Conservation (phyloP, 2,329 filamentous ascomycete species). For the Arthrobotrys pseudoclavata region DNA sequence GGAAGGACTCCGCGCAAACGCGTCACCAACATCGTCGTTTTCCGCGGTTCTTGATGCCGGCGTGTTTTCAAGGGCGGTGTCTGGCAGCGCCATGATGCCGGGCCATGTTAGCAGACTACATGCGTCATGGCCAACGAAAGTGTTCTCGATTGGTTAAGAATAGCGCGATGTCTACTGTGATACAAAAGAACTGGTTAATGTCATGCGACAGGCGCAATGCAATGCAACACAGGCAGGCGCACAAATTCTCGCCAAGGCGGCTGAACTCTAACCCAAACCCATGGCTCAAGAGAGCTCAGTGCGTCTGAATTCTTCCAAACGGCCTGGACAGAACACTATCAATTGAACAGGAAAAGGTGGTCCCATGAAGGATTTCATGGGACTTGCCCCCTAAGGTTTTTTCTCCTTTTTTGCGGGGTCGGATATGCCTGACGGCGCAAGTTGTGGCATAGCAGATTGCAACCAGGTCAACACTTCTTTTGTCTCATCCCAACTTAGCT, state of each 20-base stretch:
- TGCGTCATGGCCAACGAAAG: neutral
- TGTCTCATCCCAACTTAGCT: constrained; percentile 12
- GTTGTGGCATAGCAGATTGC: constrained; percentile 17
- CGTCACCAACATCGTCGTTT: constrained; percentile 46
- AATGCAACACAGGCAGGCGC: constrained; percentile 9
- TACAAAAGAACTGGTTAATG: neutral
- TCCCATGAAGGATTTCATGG: constrained; percentile 1
- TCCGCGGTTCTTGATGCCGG: constrained; percentile 30
- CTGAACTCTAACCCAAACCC: constrained; percentile 23
- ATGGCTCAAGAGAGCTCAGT: neutral
- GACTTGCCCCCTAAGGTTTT: neutral
- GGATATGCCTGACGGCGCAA: constrained; percentile 27
- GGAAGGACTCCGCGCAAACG: constrained; percentile 57
- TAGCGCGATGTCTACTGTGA: neutral
- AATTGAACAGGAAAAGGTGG: neutral
- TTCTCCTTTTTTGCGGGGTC: neutral
- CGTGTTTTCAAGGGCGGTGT: constrained; percentile 27
- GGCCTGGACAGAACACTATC: neutral
- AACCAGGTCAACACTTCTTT: constrained; percentile 51
- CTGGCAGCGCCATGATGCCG: constrained; percentile 40
- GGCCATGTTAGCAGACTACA: constrained; percentile 15
- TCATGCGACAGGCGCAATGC: constrained; percentile 21
- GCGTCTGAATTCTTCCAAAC: neutral
- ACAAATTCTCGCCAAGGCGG: constrained; percentile 24
- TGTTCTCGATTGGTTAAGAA: constrained; percentile 2